A percentile compares a stretch with the other conserved stretches of the same genome.
Evolutionary conservation across 2,329 filamentous ascomycete genomes (phyloP).

Genomic region (Alternaria angustiovoidea): DNA sequence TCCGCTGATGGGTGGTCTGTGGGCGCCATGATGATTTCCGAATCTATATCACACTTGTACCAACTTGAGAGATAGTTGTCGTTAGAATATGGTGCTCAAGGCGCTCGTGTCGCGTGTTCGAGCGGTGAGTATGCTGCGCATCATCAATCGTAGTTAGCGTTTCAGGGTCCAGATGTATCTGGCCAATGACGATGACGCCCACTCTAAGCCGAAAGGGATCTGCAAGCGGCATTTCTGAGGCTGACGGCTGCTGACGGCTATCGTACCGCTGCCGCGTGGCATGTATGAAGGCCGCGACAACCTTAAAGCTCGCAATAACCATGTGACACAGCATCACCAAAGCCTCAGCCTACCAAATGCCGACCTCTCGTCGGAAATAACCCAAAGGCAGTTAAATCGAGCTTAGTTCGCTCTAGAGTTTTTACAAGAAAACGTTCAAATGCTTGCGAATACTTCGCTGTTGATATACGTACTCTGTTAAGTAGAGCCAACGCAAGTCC

Average conservation of each 20-base stretch:
- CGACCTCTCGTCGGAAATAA: neutral
- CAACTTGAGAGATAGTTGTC: neutral
- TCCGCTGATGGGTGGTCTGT: slow-evolving; percentile 39
- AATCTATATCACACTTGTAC: neutral
- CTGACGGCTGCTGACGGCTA: slow-evolving; percentile 16
- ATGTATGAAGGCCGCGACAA: neutral
- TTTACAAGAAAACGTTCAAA: neutral
- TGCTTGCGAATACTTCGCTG: neutral
- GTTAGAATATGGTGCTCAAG: slow-evolving; percentile 7
- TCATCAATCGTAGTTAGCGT: slow-evolving; percentile 18
- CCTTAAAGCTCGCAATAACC: neutral
- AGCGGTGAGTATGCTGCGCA: slow-evolving; percentile 36
- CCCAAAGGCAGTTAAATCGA: neutral
- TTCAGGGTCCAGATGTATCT: slow-evolving; percentile 40
- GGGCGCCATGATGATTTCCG: slow-evolving; percentile 33
- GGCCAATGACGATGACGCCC: slow-evolving; percentile 32
- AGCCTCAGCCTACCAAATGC: neutral
- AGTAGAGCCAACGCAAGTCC: neutral
- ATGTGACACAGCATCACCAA: neutral
- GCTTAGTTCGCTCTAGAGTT: neutral
- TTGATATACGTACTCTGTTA: neutral
- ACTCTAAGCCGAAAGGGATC: slow-evolving; percentile 22
- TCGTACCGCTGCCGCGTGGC: slow-evolving; percentile 10
- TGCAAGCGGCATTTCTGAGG: slow-evolving; percentile 20
- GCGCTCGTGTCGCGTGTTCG: slow-evolving; percentile 27